These are phyloP conservation scores for Mitragyna speciosa DNA, from an alignment of 257 asterid genomes.

Conservation along the genomic window DNA sequence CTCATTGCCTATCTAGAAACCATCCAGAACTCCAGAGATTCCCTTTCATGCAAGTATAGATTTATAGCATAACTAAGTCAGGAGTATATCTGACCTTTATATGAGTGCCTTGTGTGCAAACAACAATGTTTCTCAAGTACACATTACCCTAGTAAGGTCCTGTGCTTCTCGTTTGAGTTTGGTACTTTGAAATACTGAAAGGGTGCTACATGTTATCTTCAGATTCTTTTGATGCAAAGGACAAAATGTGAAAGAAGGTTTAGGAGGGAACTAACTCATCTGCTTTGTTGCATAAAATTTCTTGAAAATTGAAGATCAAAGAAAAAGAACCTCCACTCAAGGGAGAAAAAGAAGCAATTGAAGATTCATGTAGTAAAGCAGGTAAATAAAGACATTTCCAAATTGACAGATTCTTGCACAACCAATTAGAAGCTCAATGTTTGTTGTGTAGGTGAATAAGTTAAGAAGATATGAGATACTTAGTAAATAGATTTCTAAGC, in stretches of 20 bases:
- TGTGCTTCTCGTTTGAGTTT: not conserved
- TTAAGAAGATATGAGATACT: not conserved
- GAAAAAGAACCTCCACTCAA: not conserved
- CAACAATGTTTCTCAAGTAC: not conserved
- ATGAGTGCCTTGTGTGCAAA: not conserved
- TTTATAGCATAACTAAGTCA: too few species aligned
- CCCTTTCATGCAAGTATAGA: not conserved
- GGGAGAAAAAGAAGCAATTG: not conserved
- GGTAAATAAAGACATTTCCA: not conserved
- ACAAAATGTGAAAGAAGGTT: not conserved
- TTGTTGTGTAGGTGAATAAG: not conserved
- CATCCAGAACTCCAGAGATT: not conserved
- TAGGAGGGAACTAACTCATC: not conserved
- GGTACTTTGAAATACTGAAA: not conserved
- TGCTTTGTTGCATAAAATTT: not conserved
- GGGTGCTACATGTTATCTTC: not conserved
- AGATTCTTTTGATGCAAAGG: not conserved
- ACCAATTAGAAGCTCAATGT: not conserved
- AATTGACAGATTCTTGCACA: not conserved
- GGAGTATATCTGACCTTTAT: too few species aligned
- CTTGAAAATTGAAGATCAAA: not conserved
- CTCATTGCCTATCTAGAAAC: not conserved
- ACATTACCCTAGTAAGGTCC: not conserved
- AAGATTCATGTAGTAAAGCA: not conserved
- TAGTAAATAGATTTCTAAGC: not conserved